Percentiles rank a stretch among this genome's conserved stretches.
Evolutionary conservation across 495 filamentous ascomycete genomes (phyloP).

Genomic region (Neurospora discreta): DNA sequence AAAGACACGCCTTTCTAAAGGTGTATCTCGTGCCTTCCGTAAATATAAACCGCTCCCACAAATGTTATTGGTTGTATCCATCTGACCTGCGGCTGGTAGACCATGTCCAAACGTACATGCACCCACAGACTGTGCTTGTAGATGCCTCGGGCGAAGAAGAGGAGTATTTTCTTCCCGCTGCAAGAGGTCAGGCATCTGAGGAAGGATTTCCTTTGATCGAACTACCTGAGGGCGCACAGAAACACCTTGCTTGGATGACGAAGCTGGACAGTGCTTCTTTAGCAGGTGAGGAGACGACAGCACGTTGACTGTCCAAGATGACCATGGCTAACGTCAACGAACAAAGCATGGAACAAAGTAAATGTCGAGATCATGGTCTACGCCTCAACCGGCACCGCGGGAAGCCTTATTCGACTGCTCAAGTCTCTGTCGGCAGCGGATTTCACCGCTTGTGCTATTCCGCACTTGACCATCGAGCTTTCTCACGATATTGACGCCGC

Average conservation of each 20-base stretch:
- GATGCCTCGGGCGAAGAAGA: slow-evolving; percentile 41
- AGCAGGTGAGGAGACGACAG: slow-evolving; percentile 35
- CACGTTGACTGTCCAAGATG: slow-evolving; percentile 4
- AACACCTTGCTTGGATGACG: slow-evolving; percentile 63
- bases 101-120: slow-evolving; percentile 44
- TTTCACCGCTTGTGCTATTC: slow-evolving; percentile 50
- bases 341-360: slow-evolving; percentile 59
- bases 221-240: slow-evolving; percentile 47
- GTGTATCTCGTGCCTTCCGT: slow-evolving; percentile 32
- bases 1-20: slow-evolving; percentile 35
- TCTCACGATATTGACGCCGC: slow-evolving; percentile 52
- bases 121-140: slow-evolving; percentile 45
- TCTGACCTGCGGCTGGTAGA: slow-evolving; percentile 16
- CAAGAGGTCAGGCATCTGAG: slow-evolving; percentile 34
- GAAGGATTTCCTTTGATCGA: slow-evolving; percentile 47
- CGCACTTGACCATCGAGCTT: slow-evolving; percentile 71
- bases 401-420: slow-evolving; percentile 61
- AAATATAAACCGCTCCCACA: slow-evolving; percentile 6
- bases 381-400: slow-evolving; percentile 53
- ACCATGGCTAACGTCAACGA: background rate
- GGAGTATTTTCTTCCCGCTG: slow-evolving; percentile 40
- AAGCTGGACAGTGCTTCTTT: slow-evolving; percentile 62
- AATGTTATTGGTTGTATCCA: background rate
- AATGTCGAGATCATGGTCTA: slow-evolving; percentile 69
- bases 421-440: slow-evolving; percentile 63